Evolutionary conservation across 2,329 filamentous ascomycete genomes (phyloP).

Genomic region (Nothomitra cinnamomea): DNA sequence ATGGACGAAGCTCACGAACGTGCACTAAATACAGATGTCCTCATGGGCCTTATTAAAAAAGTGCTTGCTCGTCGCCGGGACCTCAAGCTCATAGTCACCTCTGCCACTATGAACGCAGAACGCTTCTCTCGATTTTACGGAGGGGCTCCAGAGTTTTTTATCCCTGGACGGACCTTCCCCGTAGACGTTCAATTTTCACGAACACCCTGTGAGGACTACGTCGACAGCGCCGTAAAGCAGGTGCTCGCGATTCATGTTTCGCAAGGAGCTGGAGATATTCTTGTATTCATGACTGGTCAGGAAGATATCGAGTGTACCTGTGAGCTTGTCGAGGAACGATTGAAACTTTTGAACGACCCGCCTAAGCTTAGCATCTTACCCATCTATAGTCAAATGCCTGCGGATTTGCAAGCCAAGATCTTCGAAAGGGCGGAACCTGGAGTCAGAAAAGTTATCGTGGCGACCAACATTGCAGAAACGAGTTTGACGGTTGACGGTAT

Average conservation of each 20-base stretch:
- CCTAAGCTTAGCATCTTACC: slow-evolving; percentile 88
- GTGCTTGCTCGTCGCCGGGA: slow-evolving; percentile 78
- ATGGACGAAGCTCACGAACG: slow-evolving; percentile 99
- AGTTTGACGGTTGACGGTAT: slow-evolving; percentile 97
- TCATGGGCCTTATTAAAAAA: slow-evolving; percentile 97
- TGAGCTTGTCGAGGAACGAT: slow-evolving; percentile 72
- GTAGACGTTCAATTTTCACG: slow-evolving; percentile 93
- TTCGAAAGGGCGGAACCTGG: slow-evolving; percentile 83
- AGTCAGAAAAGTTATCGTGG: slow-evolving; percentile 92
- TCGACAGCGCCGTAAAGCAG: slow-evolving; percentile 92
- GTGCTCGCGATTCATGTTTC: slow-evolving; percentile 92
- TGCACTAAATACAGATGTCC: slow-evolving; percentile 86
- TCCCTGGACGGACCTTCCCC: slow-evolving; percentile 89
- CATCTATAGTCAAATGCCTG: slow-evolving; percentile 99
- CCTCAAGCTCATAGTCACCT: slow-evolving; percentile 91
- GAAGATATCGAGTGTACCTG: slow-evolving; percentile 97
- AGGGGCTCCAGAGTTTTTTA: slow-evolving; percentile 88
- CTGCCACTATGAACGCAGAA: slow-evolving; percentile 96
- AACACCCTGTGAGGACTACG: slow-evolving; percentile 92
- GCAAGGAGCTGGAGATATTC: slow-evolving; percentile 79
- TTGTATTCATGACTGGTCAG: slow-evolving; percentile 98
- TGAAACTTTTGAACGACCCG: slow-evolving; percentile 81
- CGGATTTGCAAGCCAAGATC: slow-evolving; percentile 92
- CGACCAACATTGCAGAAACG: slow-evolving; percentile 96
- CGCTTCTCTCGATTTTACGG: slow-evolving; percentile 93